phyloP scores from a whole-genome alignment of 1,284 basidiomycete genomes.

The Ganoderma sp. region DNA sequence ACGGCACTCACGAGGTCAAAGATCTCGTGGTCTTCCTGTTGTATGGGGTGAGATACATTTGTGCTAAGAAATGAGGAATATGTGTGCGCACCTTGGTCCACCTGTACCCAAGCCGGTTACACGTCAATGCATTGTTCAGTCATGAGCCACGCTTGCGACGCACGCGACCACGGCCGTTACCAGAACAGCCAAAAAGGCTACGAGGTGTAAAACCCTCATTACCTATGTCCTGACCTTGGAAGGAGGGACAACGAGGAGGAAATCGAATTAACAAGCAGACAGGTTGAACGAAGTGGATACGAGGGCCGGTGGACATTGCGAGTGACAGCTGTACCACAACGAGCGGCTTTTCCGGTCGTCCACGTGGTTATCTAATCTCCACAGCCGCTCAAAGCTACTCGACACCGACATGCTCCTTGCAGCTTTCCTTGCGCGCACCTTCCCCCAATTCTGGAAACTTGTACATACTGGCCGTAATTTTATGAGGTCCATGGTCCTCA shows the following conservation, averaged over 20 bases:
- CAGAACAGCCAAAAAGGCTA: conserved; percentile 41
- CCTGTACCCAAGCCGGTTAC: conserved; percentile 43
- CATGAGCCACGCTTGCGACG: conserved; percentile 24
- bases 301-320: background rate
- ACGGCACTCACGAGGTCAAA: conserved; percentile 92
- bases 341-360: conserved; percentile 6
- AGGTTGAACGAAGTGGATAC: background rate
- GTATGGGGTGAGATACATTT: background rate
- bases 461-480: too few species aligned
- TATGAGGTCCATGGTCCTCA: too few species aligned
- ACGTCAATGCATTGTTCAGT: conserved; percentile 17
- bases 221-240: background rate
- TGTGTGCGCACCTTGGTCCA: conserved; percentile 65
- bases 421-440: too few species aligned
- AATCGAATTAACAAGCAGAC: background rate
- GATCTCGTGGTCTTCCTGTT: conserved; percentile 90
- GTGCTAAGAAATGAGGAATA: too few species aligned
- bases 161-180: conserved; percentile 44
- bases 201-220: conserved; percentile 43
- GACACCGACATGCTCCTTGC: too few species aligned
- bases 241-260: background rate
- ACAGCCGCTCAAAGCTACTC: too few species aligned
- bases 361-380: conserved; percentile 38
- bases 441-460: too few species aligned
- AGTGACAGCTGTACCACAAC: background rate